Conservation (phyloP, 1,284 basidiomycete genomes). For the Cryptococcus sp. region DNA sequence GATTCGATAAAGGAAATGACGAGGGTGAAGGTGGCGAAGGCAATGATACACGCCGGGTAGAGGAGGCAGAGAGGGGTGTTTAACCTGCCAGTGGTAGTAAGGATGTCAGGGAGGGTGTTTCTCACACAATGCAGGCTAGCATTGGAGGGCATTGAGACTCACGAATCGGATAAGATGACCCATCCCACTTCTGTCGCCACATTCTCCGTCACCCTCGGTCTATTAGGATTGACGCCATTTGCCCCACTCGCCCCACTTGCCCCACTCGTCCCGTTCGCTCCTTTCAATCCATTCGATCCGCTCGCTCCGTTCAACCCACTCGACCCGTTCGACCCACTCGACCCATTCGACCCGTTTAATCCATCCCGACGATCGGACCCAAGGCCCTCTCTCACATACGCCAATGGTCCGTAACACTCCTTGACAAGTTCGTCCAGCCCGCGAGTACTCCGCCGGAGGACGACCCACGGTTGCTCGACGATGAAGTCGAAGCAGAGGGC, state of each 20-base stretch:
- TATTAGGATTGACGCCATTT: slow-evolving; percentile 2
- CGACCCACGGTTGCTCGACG: slow-evolving; percentile 74
- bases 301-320: neutral
- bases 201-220: slow-evolving; percentile 16
- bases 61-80: slow-evolving; percentile 13
- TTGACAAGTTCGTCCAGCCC: slow-evolving; percentile 21
- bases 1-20: slow-evolving; percentile 24
- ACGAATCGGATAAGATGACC: slow-evolving; percentile 33
- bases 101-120: slow-evolving; percentile 9
- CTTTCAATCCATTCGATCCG: neutral
- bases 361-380: neutral
- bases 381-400: neutral
- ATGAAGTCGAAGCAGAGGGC: slow-evolving; percentile 88
- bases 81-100: slow-evolving; percentile 22
- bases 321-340: neutral
- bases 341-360: slow-evolving; percentile 5
- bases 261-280: slow-evolving; percentile 12
- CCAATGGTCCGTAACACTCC: neutral
- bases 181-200: slow-evolving; percentile 27
- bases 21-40: slow-evolving; percentile 28
- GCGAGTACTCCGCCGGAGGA: slow-evolving; percentile 63
- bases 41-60: slow-evolving; percentile 26
- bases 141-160: slow-evolving; percentile 4
- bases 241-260: slow-evolving; percentile 12
- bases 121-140: neutral